Conservation (phyloP, 495 filamentous ascomycete species). For the Jackrogersella minutella region DNA sequence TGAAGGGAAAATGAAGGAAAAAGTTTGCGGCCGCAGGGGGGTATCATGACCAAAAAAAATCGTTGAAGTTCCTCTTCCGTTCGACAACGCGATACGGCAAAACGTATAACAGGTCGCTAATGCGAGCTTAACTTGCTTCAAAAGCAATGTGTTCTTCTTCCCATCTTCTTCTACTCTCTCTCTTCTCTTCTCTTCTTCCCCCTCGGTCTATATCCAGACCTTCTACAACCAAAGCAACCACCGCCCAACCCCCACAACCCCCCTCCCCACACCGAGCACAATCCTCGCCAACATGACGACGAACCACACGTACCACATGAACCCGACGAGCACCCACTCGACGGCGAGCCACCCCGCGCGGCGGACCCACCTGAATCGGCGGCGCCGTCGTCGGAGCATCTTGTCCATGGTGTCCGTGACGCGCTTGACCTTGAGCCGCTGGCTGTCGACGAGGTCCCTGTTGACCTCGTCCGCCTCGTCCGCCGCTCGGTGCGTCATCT, state of each 20-base stretch:
- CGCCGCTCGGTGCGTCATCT: slow-evolving; percentile 67
- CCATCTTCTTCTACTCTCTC: neutral
- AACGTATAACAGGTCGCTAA: neutral
- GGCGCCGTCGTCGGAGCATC: slow-evolving; percentile 70
- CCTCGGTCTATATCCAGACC: too few relatives aligned
- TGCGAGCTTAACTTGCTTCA: neutral
- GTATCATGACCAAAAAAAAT: slow-evolving; percentile 36
- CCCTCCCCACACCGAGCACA: slow-evolving; percentile 65
- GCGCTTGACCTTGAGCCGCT: slow-evolving; percentile 77
- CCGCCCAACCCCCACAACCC: slow-evolving; percentile 62
- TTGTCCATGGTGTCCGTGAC: slow-evolving; percentile 79
- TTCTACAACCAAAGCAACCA: slow-evolving; percentile 82
- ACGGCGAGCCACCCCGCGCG: slow-evolving; percentile 73
- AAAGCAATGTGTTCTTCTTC: neutral
- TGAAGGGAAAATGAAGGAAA: neutral
- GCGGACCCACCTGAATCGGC: slow-evolving; percentile 76
- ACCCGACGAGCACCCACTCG: slow-evolving; percentile 80
- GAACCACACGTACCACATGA: slow-evolving; percentile 87
- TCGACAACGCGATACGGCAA: neutral
- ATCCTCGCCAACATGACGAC: slow-evolving; percentile 75
- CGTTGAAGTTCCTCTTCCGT: slow-evolving; percentile 10
- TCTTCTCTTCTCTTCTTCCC: neutral
- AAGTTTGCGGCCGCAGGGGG: slow-evolving; percentile 13
- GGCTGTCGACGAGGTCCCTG: slow-evolving; percentile 74
- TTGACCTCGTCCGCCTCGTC: slow-evolving; percentile 81